A percentile compares a stretch with the other conserved stretches of the same genome.
Conservation (phyloP, 2,329 filamentous ascomycete genomes). For the Fusarium mexicanum region DNA sequence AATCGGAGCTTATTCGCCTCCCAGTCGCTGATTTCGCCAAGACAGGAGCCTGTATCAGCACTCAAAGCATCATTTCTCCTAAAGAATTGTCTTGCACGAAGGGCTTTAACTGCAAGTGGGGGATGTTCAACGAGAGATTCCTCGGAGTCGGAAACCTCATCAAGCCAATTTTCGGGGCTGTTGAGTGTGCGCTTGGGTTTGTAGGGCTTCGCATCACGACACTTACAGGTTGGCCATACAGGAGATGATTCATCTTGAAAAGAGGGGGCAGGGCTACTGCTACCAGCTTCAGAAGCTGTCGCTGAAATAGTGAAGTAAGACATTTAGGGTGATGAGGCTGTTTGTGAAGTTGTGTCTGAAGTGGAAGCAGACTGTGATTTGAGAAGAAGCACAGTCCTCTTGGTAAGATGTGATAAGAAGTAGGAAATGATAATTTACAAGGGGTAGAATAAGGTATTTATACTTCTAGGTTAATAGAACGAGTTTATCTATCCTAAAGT, state of each 20-base stretch:
- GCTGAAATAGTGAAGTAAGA: background rate
- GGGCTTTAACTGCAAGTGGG: background rate
- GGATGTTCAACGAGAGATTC: background rate
- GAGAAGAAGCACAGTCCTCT: accelerated
- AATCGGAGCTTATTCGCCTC: accelerated
- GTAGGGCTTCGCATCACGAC: accelerated
- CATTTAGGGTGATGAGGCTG: background rate
- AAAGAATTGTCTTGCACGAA: background rate
- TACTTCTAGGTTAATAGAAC: accelerated
- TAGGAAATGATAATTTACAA: accelerated
- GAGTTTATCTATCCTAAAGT: accelerated
- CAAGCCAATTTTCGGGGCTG: background rate
- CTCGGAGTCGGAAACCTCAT: background rate
- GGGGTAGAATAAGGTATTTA: accelerated
- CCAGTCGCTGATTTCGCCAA: background rate
- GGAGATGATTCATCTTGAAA: background rate
- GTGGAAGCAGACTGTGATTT: background rate
- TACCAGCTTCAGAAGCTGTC: accelerated
- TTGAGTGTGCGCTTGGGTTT: too few relatives aligned
- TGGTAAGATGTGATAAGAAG: accelerated
- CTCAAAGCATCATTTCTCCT: background rate
- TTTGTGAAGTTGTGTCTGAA: too few relatives aligned
- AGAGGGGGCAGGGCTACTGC: accelerated
- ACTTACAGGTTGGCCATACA: background rate
- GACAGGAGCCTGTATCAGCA: background rate